Conservation (phyloP, 768 basidiomycete genomes). For the Suillus subluteus region DNA sequence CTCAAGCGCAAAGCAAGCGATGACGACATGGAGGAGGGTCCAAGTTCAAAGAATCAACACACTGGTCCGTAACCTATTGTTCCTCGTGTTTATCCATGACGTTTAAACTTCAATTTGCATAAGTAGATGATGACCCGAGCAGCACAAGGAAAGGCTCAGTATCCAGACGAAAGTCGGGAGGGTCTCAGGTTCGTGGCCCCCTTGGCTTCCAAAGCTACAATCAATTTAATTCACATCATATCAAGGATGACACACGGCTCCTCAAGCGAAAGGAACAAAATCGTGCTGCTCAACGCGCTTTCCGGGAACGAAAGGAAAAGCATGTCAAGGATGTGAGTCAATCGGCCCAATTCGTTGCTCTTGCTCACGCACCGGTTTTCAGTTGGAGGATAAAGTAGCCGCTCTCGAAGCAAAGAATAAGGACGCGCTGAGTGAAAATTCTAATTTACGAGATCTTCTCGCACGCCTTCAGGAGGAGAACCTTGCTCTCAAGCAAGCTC, state of each 20-base stretch:
- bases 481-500: conserved; percentile 72
- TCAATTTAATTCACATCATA: conserved; percentile 12
- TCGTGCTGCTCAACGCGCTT: conserved; percentile 94
- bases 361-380: not conserved
- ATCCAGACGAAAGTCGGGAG: conserved; percentile 45
- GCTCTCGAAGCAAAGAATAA: conserved; percentile 85
- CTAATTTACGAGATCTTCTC: conserved; percentile 86
- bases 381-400: conserved; percentile 93
- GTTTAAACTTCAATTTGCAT: not conserved
- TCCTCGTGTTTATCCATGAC: not conserved
- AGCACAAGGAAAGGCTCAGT: conserved; percentile 30
- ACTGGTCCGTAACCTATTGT: conserved; percentile 46
- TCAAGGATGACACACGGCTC: conserved; percentile 71
- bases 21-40: conserved; percentile 64
- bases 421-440: conserved; percentile 74
- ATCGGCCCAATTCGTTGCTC: conserved; percentile 6
- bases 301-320: conserved; percentile 96
- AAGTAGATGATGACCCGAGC: conserved; percentile 27
- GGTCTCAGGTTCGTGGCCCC: conserved; percentile 36
- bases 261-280: conserved; percentile 97
- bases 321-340: conserved; percentile 91
- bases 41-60: conserved; percentile 68
- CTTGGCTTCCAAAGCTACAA: not conserved
- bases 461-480: conserved; percentile 88
- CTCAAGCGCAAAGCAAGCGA: conserved; percentile 81